Conservation (phyloP, 2,329 filamentous ascomycete genomes). For the Beauveria sp. region DNA sequence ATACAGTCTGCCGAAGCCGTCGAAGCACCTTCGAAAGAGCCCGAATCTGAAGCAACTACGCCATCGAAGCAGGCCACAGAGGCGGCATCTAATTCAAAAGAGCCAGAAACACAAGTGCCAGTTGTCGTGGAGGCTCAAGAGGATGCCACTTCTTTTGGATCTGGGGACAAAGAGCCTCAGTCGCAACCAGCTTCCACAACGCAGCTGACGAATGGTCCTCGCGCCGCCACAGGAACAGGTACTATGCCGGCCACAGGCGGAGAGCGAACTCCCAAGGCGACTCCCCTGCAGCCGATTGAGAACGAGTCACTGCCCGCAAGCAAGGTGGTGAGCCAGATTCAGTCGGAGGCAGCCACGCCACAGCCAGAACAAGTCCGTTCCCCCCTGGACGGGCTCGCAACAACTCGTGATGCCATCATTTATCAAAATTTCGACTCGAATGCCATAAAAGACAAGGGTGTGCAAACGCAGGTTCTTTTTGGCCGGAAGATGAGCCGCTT, state of each 20-base stretch:
- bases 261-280: neutral
- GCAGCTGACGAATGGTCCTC: neutral
- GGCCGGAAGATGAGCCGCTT: conserved; percentile 51
- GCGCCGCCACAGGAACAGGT: neutral
- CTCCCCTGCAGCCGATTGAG: neutral
- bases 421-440: conserved; percentile 53
- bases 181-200: neutral
- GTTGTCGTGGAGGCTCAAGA: neutral
- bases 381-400: conserved; percentile 22
- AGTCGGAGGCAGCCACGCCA: conserved; percentile 15
- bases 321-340: conserved; percentile 9
- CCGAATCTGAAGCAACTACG: neutral
- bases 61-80: neutral
- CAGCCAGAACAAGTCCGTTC: conserved; percentile 17
- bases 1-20: neutral
- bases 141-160: too few species aligned
- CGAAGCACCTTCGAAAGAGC: neutral
- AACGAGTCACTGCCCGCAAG: neutral
- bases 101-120: neutral
- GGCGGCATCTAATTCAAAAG: neutral
- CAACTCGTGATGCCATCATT: conserved; percentile 51
- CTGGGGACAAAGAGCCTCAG: neutral
- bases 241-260: neutral
- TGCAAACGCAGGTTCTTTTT: conserved; percentile 53
- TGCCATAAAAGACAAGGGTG: conserved; percentile 45